A percentile compares a stretch with the other conserved stretches of the same genome.
phyloP scores from a whole-genome alignment of 352 stramenopile species.

The Phytophthora capsici region DNA sequence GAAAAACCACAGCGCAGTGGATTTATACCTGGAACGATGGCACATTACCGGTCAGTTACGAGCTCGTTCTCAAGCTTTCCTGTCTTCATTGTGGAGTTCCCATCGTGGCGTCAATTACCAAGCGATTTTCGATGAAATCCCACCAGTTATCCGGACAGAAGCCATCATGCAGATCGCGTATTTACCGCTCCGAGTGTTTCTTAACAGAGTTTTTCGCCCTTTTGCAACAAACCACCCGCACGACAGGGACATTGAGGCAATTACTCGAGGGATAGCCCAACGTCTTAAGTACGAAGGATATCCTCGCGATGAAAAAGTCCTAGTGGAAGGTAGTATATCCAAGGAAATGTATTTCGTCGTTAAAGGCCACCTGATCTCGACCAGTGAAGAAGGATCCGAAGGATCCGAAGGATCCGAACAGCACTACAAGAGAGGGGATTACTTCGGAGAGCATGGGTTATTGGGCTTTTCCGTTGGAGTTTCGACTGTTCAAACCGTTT shows the following conservation, averaged over 20 bases:
- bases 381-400: conserved; percentile 14
- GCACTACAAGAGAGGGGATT: conserved; percentile 54
- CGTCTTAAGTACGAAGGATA: conserved; percentile 71
- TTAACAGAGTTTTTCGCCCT: conserved; percentile 52
- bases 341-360: conserved; percentile 82
- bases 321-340: conserved; percentile 67
- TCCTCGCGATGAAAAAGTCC: conserved; percentile 62
- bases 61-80: conserved; percentile 49
- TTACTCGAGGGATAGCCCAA: conserved; percentile 47
- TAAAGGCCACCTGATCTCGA: conserved; percentile 50
- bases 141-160: conserved; percentile 55
- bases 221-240: conserved; percentile 38
- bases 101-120: conserved; percentile 68
- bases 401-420: neutral
- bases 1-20: conserved; percentile 61
- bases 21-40: conserved; percentile 56
- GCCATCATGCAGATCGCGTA: conserved; percentile 56
- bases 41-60: conserved; percentile 46
- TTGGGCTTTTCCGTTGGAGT: conserved; percentile 57
- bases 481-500: conserved; percentile 40
- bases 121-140: conserved; percentile 61
- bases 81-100: conserved; percentile 64
- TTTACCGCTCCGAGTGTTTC: conserved; percentile 42
- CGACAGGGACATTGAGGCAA: conserved; percentile 41
- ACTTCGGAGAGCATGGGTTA: conserved; percentile 66